Conservation (phyloP, 805 yeast genomes). For the Cyberlindnera subsufficiens region DNA sequence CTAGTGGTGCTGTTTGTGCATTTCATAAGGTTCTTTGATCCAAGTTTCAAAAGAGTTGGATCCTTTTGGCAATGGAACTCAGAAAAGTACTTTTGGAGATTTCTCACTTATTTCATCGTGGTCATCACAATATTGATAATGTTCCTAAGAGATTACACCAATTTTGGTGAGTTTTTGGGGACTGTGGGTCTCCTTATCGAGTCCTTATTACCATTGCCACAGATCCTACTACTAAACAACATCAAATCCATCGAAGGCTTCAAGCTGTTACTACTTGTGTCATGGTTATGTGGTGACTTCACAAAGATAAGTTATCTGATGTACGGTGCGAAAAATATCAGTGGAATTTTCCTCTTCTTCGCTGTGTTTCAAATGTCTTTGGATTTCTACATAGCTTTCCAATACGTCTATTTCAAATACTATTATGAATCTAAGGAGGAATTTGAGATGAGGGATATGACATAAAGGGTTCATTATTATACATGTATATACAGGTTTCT, state of each 20-base stretch:
- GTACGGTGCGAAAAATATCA: conserved; percentile 70
- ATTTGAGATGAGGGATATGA: conserved; percentile 10
- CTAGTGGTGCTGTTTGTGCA: conserved; percentile 26
- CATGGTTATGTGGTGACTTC: conserved; percentile 89
- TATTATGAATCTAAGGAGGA: conserved; percentile 21
- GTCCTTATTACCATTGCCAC: conserved; percentile 70
- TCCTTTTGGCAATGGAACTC: conserved; percentile 86
- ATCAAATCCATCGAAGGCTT: conserved; percentile 71
- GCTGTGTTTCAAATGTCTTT: conserved; percentile 74
- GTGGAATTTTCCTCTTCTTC: conserved; percentile 58
- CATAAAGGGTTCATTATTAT: neutral
- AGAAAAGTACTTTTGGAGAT: conserved; percentile 54
- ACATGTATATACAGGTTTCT: neutral
- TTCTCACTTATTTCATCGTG: conserved; percentile 32
- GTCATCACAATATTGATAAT: conserved; percentile 29
- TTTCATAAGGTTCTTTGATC: conserved; percentile 59
- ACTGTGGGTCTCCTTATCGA: conserved; percentile 64
- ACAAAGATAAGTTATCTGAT: conserved; percentile 68
- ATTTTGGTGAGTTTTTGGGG: conserved; percentile 50
- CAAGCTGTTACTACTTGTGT: conserved; percentile 63
- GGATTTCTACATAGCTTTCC: conserved; percentile 68
- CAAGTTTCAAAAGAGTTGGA: conserved; percentile 56
- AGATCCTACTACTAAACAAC: conserved; percentile 63
- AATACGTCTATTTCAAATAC: conserved; percentile 58
- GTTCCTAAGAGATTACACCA: conserved; percentile 28